Evolutionary conservation across 345 rosid genomes (phyloP).

Genomic region (Rhodamnia rubescens): DNA sequence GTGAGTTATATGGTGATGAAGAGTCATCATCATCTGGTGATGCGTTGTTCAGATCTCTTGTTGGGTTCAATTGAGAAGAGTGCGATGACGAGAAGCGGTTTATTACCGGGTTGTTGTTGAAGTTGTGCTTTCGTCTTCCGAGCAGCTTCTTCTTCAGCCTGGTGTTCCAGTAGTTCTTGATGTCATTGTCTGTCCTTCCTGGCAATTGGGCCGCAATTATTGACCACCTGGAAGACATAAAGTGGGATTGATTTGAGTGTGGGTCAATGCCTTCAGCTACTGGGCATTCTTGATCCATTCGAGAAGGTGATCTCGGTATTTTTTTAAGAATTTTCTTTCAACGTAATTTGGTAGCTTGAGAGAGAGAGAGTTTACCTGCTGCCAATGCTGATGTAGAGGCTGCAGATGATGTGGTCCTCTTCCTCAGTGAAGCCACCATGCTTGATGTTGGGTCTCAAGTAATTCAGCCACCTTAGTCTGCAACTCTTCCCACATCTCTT

Average conservation of each 20-base stretch:
- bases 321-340: background rate
- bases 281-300: background rate
- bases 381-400: conserved; percentile 96
- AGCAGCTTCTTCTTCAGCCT: conserved; percentile 90
- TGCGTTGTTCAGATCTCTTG: background rate
- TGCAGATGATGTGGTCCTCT: conserved; percentile 94
- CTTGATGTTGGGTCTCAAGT: conserved; percentile 89
- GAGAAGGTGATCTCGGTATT: background rate
- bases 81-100: conserved; percentile 7
- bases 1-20: conserved; percentile 13
- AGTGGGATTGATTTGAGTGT: background rate
- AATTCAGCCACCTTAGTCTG: conserved; percentile 94
- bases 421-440: conserved; percentile 98
- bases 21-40: conserved; percentile 2
- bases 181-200: conserved; percentile 97
- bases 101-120: conserved; percentile 1
- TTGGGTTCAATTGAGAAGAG: background rate
- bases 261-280: background rate
- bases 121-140: conserved; percentile 62
- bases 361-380: conserved; percentile 45
- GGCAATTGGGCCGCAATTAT: conserved; percentile 98
- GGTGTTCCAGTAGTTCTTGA: conserved; percentile 97
- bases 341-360: background rate
- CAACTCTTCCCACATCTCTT: conserved; percentile 99
- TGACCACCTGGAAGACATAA: conserved; percentile 58